A percentile compares a stretch with the other conserved stretches of the same genome.
Evolutionary conservation across 441 rosid genomes (phyloP).

Genomic region (Brassica balearica): DNA sequence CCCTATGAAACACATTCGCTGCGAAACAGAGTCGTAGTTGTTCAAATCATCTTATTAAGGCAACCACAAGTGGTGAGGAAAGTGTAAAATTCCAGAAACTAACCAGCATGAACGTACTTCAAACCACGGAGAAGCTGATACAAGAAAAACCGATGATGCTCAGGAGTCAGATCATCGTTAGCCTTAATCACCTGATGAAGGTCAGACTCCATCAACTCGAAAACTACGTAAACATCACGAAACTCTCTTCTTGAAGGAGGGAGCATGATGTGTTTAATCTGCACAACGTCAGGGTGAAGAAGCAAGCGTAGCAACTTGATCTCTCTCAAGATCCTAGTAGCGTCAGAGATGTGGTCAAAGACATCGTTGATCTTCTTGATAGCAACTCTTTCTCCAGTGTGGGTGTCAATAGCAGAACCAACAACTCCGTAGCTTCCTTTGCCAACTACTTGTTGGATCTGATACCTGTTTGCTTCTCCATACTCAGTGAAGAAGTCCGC

Average conservation of each 20-base stretch:
- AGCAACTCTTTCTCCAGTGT: slow-evolving; percentile 85
- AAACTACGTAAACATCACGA: slow-evolving; percentile 56
- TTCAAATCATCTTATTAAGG: slow-evolving; percentile 28
- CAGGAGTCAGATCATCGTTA: slow-evolving; percentile 85
- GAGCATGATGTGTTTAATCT: slow-evolving; percentile 89
- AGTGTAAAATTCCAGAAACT: slow-evolving; percentile 34
- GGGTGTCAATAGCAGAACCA: slow-evolving; percentile 78
- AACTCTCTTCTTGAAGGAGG: slow-evolving; percentile 91
- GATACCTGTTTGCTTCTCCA: slow-evolving; percentile 86
- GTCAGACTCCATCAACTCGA: slow-evolving; percentile 59
- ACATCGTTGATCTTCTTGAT: slow-evolving; percentile 93
- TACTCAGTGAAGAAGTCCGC: slow-evolving; percentile 90
- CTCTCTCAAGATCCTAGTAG: slow-evolving; percentile 87
- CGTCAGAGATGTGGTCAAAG: slow-evolving; percentile 93
- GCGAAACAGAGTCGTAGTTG: slow-evolving; percentile 39
- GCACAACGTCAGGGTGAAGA: slow-evolving; percentile 86
- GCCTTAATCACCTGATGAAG: slow-evolving; percentile 92
- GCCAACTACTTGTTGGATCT: slow-evolving; percentile 84
- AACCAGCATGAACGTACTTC: slow-evolving; percentile 86
- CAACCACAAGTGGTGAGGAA: slow-evolving; percentile 14
- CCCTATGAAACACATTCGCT: slow-evolving; percentile 98
- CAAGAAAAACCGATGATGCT: slow-evolving; percentile 86
- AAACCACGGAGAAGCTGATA: slow-evolving; percentile 94
- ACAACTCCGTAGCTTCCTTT: slow-evolving; percentile 97
- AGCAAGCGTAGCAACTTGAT: slow-evolving; percentile 86